phyloP scores from a whole-genome alignment of 23 red algal genomes.

The Gracilaria gracilis region DNA sequence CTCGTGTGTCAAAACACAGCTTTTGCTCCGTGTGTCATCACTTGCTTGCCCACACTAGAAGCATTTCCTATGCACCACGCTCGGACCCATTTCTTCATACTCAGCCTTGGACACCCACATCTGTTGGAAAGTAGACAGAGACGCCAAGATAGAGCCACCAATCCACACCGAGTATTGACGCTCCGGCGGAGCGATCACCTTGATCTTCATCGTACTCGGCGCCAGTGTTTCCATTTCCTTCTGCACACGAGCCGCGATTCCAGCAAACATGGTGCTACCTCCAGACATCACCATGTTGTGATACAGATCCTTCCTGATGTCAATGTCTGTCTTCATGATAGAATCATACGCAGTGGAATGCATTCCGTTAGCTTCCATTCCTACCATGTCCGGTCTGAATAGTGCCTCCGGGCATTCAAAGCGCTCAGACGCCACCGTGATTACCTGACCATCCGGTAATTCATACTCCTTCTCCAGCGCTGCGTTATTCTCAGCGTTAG shows the following conservation, averaged over 20 bases:
- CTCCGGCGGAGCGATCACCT: constrained; percentile 95
- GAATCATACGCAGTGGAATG: constrained; percentile 90
- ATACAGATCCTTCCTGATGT: constrained; percentile 99
- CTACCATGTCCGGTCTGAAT: constrained; percentile 96
- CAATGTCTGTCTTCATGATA: constrained; percentile 99
- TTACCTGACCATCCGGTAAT: constrained; percentile 98
- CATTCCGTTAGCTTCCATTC: constrained; percentile 88
- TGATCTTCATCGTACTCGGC: constrained; percentile 92
- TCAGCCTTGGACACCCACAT: constrained; percentile 97
- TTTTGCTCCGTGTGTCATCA: no score
- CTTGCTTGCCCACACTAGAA: constrained; percentile 56
- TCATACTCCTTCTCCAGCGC: constrained; percentile 99
- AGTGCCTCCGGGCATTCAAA: constrained; percentile 98
- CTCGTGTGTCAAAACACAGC: no score
- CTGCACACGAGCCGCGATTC: constrained; percentile 88
- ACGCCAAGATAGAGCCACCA: constrained; percentile 92
- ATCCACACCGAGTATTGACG: constrained; percentile 99
- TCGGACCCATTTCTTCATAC: constrained; percentile 98
- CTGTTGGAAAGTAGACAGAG: constrained; percentile 96
- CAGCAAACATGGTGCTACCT: constrained; percentile 94
- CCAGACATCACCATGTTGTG: constrained; percentile 96
- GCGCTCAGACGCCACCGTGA: constrained; percentile 91
- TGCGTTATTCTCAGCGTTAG: constrained; percentile 67
- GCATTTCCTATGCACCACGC: constrained; percentile 96
- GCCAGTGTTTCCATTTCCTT: constrained; percentile 84